Evolutionary conservation across 2,329 filamentous ascomycete species (phyloP), one percentile per base, ranked within the genome.

Genomic region (Calonectria leucothoes): DNA sequence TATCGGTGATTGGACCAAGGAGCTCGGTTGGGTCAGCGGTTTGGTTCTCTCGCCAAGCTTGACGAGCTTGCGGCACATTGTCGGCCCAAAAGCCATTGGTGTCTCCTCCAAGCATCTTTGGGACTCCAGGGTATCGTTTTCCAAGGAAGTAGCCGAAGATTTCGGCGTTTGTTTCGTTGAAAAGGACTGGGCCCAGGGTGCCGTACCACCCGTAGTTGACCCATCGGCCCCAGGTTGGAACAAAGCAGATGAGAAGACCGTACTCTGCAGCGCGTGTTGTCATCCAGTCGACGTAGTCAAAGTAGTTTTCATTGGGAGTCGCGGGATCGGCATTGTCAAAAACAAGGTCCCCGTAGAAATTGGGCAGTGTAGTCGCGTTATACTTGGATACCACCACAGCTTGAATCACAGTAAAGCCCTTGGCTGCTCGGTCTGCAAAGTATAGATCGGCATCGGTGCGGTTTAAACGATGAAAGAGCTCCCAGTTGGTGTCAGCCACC

Each of bases 191-290:
- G 0, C 55, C 55, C 2, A 59, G 33, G 0, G 55, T 59, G 17
- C 33, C 55, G 23, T 59, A 59, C 55, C 55, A 39, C 2, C 55
- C 55, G 20, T 39, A 39, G 55, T 59, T 59, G 33, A 59, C 55
- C 55, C 55, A 59, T 23, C 55, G 31, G n/a, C 55, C 55, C 55
- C 55, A 59, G 11, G 33, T 59, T 27, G 55, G 55, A n/a, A 59
- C 55, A 27, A 59, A 59, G 33, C 55, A 59, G n/a, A 59, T 59
- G 55, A 59, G 55, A 39, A 59, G 55, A 35, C 33, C 55, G n/a
- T 59, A 39, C 15, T 59, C 55, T 7, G 55, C 55, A 25, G 55
- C 55, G 14, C 55, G 55, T 14, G 55, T 39, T 10, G 55, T 59
- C 55, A 59, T 59, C 55, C 33, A 59, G 55, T 59, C 55, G 10